Conservation (phyloP, 2,329 filamentous ascomycete species). For the Rhinocladiella similis region DNA sequence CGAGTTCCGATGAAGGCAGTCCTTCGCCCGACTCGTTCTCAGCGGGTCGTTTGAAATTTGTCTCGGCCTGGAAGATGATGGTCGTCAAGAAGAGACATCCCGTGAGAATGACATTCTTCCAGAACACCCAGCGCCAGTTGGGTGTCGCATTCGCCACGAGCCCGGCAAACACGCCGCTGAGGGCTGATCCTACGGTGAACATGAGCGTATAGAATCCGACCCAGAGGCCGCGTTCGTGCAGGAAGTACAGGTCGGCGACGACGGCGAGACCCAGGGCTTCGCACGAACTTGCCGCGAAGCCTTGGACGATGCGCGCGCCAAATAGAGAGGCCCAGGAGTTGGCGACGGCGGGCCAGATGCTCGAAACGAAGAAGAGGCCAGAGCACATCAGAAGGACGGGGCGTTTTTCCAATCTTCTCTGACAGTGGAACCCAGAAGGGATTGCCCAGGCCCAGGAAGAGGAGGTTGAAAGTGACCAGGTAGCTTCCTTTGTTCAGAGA, state of each 20-base stretch:
- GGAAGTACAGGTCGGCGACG: slow-evolving; percentile 64
- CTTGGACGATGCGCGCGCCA: slow-evolving; percentile 62
- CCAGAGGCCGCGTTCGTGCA: slow-evolving; percentile 64
- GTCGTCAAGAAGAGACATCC: not conserved
- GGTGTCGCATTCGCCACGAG: slow-evolving; percentile 7
- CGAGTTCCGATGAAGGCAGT: slow-evolving; percentile 1
- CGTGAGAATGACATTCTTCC: slow-evolving; percentile 6
- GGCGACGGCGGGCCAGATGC: slow-evolving; percentile 59
- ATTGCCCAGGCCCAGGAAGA: slow-evolving; percentile 59
- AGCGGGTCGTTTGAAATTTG: slow-evolving; percentile 10
- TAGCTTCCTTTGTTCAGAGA: not conserved
- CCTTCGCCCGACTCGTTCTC: slow-evolving; percentile 13
- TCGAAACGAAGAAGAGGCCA: slow-evolving; percentile 52
- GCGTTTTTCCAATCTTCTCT: slow-evolving; percentile 55
- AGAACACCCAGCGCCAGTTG: slow-evolving; percentile 11
- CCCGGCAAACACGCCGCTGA: slow-evolving; percentile 6
- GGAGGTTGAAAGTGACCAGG: slow-evolving; percentile 48
- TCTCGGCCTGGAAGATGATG: slow-evolving; percentile 7
- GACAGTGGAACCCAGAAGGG: slow-evolving; percentile 60
- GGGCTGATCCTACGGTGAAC: slow-evolving; percentile 37
- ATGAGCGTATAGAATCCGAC: slow-evolving; percentile 50
- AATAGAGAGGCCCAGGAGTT: slow-evolving; percentile 61
- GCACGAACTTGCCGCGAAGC: slow-evolving; percentile 60
- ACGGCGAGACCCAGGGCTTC: slow-evolving; percentile 55
- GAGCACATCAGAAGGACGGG: slow-evolving; percentile 54